A percentile compares a stretch with the other conserved stretches of the same genome.
Evolutionary conservation across 352 stramenopile species (phyloP).

Genomic region (Phytophthora citrophthora): DNA sequence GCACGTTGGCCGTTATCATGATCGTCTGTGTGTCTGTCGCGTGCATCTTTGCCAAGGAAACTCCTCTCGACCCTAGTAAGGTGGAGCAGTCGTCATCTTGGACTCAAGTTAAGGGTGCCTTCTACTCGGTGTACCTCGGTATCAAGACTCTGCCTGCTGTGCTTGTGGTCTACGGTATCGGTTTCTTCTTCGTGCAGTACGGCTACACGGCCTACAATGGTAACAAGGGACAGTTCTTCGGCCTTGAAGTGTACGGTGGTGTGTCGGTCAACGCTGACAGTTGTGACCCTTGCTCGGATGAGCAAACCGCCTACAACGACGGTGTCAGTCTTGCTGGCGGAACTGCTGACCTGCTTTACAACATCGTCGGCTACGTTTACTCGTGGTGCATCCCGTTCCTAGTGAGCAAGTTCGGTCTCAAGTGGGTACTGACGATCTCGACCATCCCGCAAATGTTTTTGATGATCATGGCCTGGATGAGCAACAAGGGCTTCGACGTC

Average conservation of each 20-base stretch:
- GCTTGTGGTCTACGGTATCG: constrained; percentile 38
- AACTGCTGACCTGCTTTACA: constrained; percentile 38
- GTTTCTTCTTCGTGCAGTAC: constrained; percentile 41
- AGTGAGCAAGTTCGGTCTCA: constrained; percentile 43
- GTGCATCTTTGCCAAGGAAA: constrained; percentile 42
- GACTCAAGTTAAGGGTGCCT: constrained; percentile 32
- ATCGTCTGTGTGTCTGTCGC: constrained; percentile 38
- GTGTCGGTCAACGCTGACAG: constrained; percentile 31
- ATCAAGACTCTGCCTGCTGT: constrained; percentile 43
- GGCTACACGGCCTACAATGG: constrained; percentile 38
- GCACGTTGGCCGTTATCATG: constrained; percentile 43
- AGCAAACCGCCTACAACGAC: constrained; percentile 43
- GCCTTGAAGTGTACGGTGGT: constrained; percentile 43
- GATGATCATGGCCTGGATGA: constrained; percentile 37
- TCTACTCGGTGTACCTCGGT: constrained; percentile 45
- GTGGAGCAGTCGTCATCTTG: constrained; percentile 15
- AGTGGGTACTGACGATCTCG: constrained; percentile 37
- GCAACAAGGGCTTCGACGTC: constrained; percentile 32
- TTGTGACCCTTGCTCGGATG: constrained; percentile 35
- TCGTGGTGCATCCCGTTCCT: constrained; percentile 47
- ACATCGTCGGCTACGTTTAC: constrained; percentile 45
- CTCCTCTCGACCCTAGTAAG: constrained; percentile 32
- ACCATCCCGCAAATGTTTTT: constrained; percentile 48
- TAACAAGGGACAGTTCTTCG: constrained; percentile 45
- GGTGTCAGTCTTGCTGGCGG: constrained; percentile 47